Evolutionary conservation across 495 filamentous ascomycete genomes (phyloP), one percentile per base, ranked within the genome.

Genomic region (Talaromyces borbonicus): DNA sequence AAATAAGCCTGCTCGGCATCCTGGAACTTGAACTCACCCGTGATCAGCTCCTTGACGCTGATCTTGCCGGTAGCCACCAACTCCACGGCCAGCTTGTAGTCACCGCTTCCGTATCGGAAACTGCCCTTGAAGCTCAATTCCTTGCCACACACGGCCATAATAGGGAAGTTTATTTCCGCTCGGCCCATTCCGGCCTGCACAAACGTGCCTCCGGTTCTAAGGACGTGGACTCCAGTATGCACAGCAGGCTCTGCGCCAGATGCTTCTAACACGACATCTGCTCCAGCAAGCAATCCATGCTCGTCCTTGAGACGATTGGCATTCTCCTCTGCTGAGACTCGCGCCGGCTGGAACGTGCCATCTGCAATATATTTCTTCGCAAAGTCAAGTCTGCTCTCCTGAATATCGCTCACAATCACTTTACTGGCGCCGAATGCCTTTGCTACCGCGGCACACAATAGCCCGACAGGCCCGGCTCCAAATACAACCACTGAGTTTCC

Each of bases 111-210:
- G 48, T 78, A 78, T 22, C 75, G 64, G 53, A 78, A 74, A 42
- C 68, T 70, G 5, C 74, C 73, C 51, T 69, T 72, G 40, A 78
- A 37, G 7, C 57, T 75, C 51, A 78, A 49, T 48, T 72, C 77
- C 51, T 73, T 71, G 12, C 69, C 70, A 54, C 68, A 75, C n/a
- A 68, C 66, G 2, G 66, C 69, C 57, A 71, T 75, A 49, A 80
- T 79, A 1, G 77, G 75, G 54, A 79, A 75, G 1, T 52, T 56
- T 35, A 77, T 71, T 54, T 77, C 72, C 50, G 68, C 69, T 38
- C 69, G 69, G 0, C 75, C 77, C 71, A 81, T 74, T 12, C 77
- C 78, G 33, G 71, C 75, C 54, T 83, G 77, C 2, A 81, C 76
- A 49, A 74, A 80, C 5, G 67, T 78, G 9, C 77, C 76, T 7